Evolutionary conservation across 441 rosid genomes (phyloP).

Genomic region (Euphorbia celastroides): DNA sequence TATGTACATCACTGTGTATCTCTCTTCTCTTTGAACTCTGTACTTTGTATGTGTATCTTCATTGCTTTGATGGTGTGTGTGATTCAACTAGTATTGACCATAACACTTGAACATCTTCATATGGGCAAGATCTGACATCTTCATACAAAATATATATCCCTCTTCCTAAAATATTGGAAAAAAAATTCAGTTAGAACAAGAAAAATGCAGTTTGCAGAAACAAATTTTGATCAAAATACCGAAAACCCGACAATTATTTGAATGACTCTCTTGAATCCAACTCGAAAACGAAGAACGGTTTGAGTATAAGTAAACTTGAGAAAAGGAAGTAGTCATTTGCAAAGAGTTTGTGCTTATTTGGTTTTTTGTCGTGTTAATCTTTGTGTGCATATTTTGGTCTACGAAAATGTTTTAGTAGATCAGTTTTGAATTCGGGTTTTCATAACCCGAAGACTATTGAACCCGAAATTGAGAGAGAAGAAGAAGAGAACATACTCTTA

Average conservation of each 20-base stretch:
- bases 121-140: slow-evolving; percentile 89
- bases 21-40: slow-evolving; percentile 13
- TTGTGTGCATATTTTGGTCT: background rate
- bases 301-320: too few species aligned
- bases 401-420: background rate
- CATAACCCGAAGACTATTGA: background rate
- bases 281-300: too few species aligned
- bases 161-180: slow-evolving; percentile 46
- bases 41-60: slow-evolving; percentile 14
- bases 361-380: background rate
- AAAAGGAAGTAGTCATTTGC: too few species aligned
- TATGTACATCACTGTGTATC: slow-evolving; percentile 28
- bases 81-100: slow-evolving; percentile 93
- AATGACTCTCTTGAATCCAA: background rate
- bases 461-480: background rate
- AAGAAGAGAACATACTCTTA: slow-evolving; percentile 44
- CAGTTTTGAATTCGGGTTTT: too few species aligned
- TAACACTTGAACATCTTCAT: slow-evolving; percentile 82
- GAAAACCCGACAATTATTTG: background rate
- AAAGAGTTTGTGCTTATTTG: background rate
- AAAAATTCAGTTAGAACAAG: background rate
- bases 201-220: background rate
- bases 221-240: background rate
- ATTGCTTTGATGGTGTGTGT: slow-evolving; percentile 45
- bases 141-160: slow-evolving; percentile 88